A percentile compares a stretch with the other conserved stretches of the same genome.
These are phyloP conservation scores for Nemania sp. DNA, from an alignment of 2,329 filamentous ascomycete species.

Conservation along the genomic window DNA sequence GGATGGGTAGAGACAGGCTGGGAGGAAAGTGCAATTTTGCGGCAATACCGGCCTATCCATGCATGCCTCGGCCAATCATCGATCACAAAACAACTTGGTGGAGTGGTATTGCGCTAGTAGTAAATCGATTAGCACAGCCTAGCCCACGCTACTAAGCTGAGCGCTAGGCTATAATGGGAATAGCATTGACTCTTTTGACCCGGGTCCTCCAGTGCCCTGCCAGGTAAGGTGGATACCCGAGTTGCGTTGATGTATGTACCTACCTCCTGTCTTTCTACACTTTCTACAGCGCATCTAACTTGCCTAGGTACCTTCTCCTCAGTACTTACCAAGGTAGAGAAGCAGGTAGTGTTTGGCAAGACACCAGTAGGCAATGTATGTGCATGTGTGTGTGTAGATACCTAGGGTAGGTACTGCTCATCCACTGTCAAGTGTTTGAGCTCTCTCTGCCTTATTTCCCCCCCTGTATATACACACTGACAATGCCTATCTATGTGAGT, in stretches of 20 bases:
- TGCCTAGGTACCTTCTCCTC: not conserved
- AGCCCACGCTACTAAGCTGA: conserved; percentile 5
- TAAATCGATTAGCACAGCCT: conserved; percentile 25
- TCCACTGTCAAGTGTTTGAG: not conserved
- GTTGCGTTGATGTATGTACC: not conserved
- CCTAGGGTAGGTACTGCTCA: not conserved
- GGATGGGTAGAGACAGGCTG: conserved; percentile 19
- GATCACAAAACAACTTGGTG: conserved; percentile 19
- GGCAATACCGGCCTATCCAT: conserved; percentile 38
- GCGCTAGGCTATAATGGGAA: conserved; percentile 23
- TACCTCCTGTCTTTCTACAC: conserved; percentile 1
- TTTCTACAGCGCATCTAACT: not conserved
- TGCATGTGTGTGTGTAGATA: not conserved
- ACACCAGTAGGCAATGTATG: not conserved
- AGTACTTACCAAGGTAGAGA: too few relatives aligned
- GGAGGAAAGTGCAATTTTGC: conserved; percentile 40
- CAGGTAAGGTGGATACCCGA: conserved; percentile 5
- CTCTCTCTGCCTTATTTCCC: not conserved
- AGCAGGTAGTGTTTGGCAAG: not conserved
- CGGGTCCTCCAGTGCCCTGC: conserved; percentile 10
- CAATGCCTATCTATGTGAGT: not conserved
- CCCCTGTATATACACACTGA: not conserved
- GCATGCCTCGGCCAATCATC: conserved; percentile 15
- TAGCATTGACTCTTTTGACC: conserved; percentile 18
- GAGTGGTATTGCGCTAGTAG: conserved; percentile 18